phyloP scores from a whole-genome alignment of 2,329 filamentous ascomycete species.

The Trichoderma afroharzianum region DNA sequence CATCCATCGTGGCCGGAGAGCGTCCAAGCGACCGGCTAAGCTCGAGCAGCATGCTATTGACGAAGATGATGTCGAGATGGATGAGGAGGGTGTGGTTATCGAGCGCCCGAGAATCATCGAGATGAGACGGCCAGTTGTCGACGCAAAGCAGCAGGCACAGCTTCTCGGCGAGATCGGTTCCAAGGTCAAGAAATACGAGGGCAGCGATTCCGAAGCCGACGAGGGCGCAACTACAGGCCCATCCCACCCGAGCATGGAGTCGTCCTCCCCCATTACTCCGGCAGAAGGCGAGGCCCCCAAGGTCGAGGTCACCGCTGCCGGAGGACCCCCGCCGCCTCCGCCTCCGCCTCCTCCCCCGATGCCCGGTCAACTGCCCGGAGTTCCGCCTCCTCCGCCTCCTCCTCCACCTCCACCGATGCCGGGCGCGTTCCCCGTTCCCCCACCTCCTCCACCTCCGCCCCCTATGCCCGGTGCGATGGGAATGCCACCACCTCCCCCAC shows the following conservation, averaged over 20 bases:
- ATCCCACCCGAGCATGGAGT: conserved; percentile 71
- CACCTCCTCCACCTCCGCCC: conserved; percentile 41
- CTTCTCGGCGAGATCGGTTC: conserved; percentile 67
- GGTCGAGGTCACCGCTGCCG: conserved; percentile 52
- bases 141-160: conserved; percentile 63
- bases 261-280: conserved; percentile 64
- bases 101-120: conserved; percentile 79
- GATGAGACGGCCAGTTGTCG: conserved; percentile 66
- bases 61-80: conserved; percentile 49
- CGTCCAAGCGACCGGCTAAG: conserved; percentile 51
- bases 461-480: conserved; percentile 44
- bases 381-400: conserved; percentile 36
- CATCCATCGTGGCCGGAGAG: conserved; percentile 59
- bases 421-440: conserved; percentile 41
- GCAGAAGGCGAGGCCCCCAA: conserved; percentile 58
- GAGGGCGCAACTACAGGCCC: conserved; percentile 69
- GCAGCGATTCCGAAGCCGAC: conserved; percentile 66
- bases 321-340: conserved; percentile 38
- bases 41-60: conserved; percentile 42
- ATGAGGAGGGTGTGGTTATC: conserved; percentile 59
- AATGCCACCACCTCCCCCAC: conserved; percentile 23
- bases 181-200: conserved; percentile 70
- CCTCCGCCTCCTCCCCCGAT: conserved; percentile 32
- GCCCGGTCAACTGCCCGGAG: conserved; percentile 32
- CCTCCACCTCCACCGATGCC: conserved; percentile 35